phyloP scores from a whole-genome alignment of 495 filamentous ascomycete species.

The Staphylotrichum tortipilum region DNA sequence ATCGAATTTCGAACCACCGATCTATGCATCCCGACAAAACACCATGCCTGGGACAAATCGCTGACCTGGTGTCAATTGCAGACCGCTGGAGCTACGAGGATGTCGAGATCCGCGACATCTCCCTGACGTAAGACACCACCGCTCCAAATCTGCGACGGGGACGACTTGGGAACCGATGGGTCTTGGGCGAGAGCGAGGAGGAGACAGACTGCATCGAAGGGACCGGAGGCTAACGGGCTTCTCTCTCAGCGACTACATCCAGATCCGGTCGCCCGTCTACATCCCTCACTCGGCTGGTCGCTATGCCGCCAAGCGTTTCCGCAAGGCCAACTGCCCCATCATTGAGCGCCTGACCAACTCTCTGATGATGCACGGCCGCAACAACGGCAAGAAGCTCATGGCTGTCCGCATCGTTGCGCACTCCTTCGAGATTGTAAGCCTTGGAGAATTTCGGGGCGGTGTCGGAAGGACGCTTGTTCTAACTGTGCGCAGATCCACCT shows the following conservation, averaged over 20 bases:
- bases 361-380: constrained; percentile 99
- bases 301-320: constrained; percentile 98
- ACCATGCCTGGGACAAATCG: constrained; percentile 2
- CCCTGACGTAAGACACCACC: constrained; percentile 77
- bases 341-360: constrained; percentile 99
- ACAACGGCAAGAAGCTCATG: constrained; percentile 99
- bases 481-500: constrained; percentile 73
- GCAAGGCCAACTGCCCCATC: constrained; percentile 99
- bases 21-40: constrained; percentile 7
- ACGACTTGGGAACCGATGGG: neutral
- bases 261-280: constrained; percentile 97
- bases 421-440: constrained; percentile 93
- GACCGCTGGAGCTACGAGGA: constrained; percentile 79
- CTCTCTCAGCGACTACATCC: constrained; percentile 86
- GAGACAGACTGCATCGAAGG: neutral
- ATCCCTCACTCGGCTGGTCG: constrained; percentile 96
- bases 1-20: constrained; percentile 28
- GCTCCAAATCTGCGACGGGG: neutral
- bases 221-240: constrained; percentile 38
- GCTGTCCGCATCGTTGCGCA: constrained; percentile 98
- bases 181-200: constrained; percentile 2
- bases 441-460: neutral
- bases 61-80: constrained; percentile 26
- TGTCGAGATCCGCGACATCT: constrained; percentile 99
- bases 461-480: neutral